Conservation (phyloP, 768 basidiomycete species). For the Leccinum aurantiacum region DNA sequence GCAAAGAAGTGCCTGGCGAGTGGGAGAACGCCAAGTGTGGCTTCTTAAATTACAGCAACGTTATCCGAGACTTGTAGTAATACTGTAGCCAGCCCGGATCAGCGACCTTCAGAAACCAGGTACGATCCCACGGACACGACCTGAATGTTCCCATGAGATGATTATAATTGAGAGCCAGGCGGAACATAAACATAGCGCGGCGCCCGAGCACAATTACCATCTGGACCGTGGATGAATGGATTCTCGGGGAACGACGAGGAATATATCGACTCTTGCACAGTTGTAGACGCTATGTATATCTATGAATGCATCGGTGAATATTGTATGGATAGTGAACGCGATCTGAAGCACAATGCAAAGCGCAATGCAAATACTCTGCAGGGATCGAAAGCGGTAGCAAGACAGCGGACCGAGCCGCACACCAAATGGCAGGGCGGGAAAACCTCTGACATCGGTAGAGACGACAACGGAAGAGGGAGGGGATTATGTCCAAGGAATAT, state of each 20-base stretch:
- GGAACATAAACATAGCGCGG: not conserved
- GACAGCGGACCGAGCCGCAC: not conserved
- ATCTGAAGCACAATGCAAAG: constrained; percentile 2
- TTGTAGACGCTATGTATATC: constrained; percentile 2
- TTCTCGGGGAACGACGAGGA: not conserved
- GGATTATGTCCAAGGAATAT: not conserved
- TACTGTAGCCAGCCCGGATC: not conserved
- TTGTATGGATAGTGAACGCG: constrained; percentile 2
- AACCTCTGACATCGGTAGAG: not conserved
- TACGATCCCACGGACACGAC: not conserved
- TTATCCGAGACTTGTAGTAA: not conserved
- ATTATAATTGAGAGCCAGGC: not conserved
- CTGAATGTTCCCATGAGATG: not conserved
- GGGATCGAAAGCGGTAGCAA: not conserved
- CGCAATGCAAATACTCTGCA: not conserved
- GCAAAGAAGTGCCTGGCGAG: not conserved
- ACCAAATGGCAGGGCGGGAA: not conserved
- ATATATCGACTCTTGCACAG: not conserved
- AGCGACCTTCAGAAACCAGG: not conserved
- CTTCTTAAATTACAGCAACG: not conserved
- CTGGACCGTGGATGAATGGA: not conserved
- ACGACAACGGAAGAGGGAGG: not conserved
- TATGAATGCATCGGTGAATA: constrained; percentile 7
- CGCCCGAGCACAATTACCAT: not conserved
- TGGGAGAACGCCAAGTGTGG: not conserved